Percentiles rank a stretch among this genome's conserved stretches.
Evolutionary conservation across 345 rosid species (phyloP).

Genomic region (Mercurialis annua): DNA sequence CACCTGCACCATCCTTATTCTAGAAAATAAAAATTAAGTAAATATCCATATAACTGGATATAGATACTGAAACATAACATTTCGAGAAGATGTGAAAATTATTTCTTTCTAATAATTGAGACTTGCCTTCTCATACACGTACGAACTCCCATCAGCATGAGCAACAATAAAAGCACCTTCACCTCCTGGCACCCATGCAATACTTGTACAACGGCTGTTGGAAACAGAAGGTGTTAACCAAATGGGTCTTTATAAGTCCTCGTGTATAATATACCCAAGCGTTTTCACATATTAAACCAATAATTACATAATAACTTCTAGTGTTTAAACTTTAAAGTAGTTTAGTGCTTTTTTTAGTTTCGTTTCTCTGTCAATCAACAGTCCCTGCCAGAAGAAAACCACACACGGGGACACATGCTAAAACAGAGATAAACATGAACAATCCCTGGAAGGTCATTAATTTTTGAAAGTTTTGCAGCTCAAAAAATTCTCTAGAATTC

Average conservation of each 20-base stretch:
- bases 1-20: slow-evolving; percentile 93
- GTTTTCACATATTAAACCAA: background rate
- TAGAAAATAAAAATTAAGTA: slow-evolving; percentile 23
- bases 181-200: slow-evolving; percentile 94
- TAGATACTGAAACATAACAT: slow-evolving; percentile 9
- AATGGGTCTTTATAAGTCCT: background rate
- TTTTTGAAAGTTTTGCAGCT: background rate
- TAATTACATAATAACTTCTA: background rate
- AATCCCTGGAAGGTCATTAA: background rate
- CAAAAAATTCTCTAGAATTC: background rate
- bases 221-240: slow-evolving; percentile 21
- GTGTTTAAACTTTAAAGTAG: background rate
- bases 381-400: too few relatives aligned
- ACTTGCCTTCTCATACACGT: slow-evolving; percentile 95
- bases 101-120: slow-evolving; percentile 14
- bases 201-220: slow-evolving; percentile 85
- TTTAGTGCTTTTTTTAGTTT: background rate
- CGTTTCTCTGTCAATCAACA: background rate
- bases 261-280: background rate
- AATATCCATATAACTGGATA: slow-evolving; percentile 13
- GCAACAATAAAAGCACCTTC: slow-evolving; percentile 96
- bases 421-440: background rate
- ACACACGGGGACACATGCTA: too few relatives aligned
- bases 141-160: slow-evolving; percentile 95
- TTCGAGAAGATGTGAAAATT: slow-evolving; percentile 12